Evolutionary conservation across 73 alveolate genomes (phyloP).

Genomic region (Blepharisma japonicum): DNA sequence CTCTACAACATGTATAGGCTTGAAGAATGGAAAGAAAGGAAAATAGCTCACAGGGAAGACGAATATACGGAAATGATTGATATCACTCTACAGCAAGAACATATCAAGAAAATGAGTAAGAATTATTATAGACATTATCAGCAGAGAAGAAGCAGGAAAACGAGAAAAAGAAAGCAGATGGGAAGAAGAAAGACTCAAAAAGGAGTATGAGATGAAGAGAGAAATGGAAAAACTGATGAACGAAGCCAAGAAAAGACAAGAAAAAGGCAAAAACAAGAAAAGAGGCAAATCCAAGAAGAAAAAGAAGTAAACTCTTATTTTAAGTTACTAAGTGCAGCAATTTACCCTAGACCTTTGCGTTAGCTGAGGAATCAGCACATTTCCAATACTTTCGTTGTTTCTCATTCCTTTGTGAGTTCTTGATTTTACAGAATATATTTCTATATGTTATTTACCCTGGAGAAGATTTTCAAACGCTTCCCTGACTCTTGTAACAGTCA

Average conservation of each 20-base stretch:
- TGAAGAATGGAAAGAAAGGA: conserved; percentile 52
- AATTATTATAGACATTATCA: conserved; percentile 1
- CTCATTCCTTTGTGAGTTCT: too few species aligned
- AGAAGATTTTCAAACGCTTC: conserved; percentile 74
- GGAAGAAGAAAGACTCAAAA: conserved; percentile 31
- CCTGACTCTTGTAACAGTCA: conserved; percentile 63
- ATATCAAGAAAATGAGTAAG: conserved; percentile 29
- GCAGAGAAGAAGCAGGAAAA: conserved; percentile 27
- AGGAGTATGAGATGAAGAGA: conserved; percentile 30
- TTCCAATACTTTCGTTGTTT: too few species aligned
- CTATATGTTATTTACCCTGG: conserved; percentile 69
- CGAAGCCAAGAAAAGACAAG: conserved; percentile 34
- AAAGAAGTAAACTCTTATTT: conserved; percentile 18
- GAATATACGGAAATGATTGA: conserved; percentile 23
- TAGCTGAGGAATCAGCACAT: too few species aligned
- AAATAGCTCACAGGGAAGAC: conserved; percentile 44
- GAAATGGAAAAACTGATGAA: conserved; percentile 36
- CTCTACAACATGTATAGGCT: conserved; percentile 49
- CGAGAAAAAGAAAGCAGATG: conserved; percentile 26
- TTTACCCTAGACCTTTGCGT: too few species aligned
- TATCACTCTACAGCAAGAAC: neutral
- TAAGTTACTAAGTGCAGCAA: neutral
- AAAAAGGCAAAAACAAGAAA: conserved; percentile 35
- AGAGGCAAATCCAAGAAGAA: conserved; percentile 8
- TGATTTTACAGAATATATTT: neutral